A percentile compares a stretch with the other conserved stretches of the same genome.
These are phyloP conservation scores for Pestalotiopsis sp. DNA, from an alignment of 2,329 filamentous ascomycete genomes.

Conservation along the genomic window DNA sequence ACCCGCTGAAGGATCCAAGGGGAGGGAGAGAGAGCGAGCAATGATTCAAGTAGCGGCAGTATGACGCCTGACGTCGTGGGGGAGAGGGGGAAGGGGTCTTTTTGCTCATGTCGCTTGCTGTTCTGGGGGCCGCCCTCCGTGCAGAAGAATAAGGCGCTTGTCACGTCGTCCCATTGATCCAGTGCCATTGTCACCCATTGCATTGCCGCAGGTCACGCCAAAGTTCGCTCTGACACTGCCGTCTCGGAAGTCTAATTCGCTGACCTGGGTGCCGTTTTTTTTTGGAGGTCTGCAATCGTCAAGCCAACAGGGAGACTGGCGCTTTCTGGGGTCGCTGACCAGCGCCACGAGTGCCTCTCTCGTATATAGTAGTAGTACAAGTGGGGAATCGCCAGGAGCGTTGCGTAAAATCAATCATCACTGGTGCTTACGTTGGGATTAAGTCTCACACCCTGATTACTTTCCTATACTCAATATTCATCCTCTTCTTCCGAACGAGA, in stretches of 20 bases:
- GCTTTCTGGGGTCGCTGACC: not conserved
- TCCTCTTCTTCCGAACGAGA: not conserved
- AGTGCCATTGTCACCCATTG: not conserved
- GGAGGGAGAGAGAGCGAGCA: not conserved
- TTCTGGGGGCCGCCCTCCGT: not conserved
- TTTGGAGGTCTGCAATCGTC: not conserved
- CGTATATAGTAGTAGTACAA: not conserved
- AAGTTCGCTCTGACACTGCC: slow-evolving; percentile 2
- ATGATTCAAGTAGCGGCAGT: slow-evolving; percentile 10
- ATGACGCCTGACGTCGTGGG: slow-evolving; percentile 6
- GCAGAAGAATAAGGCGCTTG: not conserved
- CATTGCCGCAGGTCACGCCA: slow-evolving; percentile 1
- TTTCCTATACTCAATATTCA: not conserved
- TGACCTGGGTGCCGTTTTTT: not conserved
- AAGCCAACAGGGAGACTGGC: not conserved
- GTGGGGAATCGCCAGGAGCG: not conserved
- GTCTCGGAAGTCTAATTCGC: slow-evolving; percentile 1
- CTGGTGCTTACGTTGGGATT: not conserved
- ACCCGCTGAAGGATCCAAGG: slow-evolving; percentile 2
- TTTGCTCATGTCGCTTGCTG: not conserved
- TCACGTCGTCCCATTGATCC: not conserved
- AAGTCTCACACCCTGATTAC: not conserved
- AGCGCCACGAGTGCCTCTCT: not conserved
- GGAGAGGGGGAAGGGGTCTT: not conserved
- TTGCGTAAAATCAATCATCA: not conserved